Conservation (phyloP, 208 protist species). For the Phytomonas sp. region DNA sequence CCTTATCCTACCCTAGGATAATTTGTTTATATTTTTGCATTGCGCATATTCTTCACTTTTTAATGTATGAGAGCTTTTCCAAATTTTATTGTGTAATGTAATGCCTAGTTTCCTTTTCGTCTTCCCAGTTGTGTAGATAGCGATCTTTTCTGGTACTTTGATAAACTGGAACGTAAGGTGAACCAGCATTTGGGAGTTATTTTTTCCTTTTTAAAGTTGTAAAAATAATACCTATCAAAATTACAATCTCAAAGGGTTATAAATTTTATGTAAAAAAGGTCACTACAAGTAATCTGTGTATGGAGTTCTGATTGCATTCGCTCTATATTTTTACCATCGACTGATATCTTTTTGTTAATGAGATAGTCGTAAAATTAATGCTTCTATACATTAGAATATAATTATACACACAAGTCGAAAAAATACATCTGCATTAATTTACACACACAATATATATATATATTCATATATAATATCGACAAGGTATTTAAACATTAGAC, state of each 20-base stretch:
- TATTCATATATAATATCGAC: neutral
- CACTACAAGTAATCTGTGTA: neutral
- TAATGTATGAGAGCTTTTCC: neutral
- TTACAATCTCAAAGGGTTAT: neutral
- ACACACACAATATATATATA: neutral
- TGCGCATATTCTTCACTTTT: neutral
- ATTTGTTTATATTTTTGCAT: neutral
- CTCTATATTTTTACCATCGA: neutral
- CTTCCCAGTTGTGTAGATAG: neutral
- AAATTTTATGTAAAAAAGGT: neutral
- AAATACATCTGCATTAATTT: neutral
- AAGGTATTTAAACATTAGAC: neutral
- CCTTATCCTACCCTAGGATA: neutral
- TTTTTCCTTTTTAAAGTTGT: neutral
- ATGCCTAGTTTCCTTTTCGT: slow-evolving; percentile 5
- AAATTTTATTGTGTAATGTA: neutral
- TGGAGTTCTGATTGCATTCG: neutral
- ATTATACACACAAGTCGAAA: neutral
- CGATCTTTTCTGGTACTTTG: neutral
- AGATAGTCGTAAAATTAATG: neutral
- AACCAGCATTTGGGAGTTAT: neutral
- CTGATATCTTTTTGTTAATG: neutral
- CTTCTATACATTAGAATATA: slow-evolving; percentile 1
- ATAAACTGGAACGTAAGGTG: neutral
- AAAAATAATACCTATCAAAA: neutral